phyloP scores from a whole-genome alignment of 2,329 filamentous ascomycete species.

The Alternaria tenuissima region DNA sequence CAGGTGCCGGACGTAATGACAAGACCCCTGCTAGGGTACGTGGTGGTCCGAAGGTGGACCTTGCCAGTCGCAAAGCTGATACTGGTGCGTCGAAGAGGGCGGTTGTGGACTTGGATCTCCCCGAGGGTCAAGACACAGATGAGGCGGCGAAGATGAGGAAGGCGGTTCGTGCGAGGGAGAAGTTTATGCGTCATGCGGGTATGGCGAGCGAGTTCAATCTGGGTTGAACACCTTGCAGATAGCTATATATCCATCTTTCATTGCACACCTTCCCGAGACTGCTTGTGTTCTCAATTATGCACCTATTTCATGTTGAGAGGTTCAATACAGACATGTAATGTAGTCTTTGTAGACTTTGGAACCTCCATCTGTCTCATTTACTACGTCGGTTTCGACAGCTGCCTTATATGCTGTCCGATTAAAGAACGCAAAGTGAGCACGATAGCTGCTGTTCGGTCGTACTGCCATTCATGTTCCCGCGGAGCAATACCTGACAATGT shows the following conservation, averaged over 20 bases:
- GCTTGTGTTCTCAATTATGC: not conserved
- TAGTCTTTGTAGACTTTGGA: no score
- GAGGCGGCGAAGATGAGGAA: conserved; percentile 70
- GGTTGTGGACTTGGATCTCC: conserved; percentile 39
- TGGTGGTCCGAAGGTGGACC: conserved; percentile 46
- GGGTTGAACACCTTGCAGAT: conserved; percentile 54
- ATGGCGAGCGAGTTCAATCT: conserved; percentile 74
- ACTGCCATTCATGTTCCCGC: not conserved
- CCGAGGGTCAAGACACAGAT: conserved; percentile 59
- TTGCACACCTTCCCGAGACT: no score
- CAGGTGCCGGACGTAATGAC: conserved; percentile 50
- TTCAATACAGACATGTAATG: no score
- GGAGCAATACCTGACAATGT: not conserved
- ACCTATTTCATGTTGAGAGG: no score
- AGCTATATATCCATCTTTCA: not conserved
- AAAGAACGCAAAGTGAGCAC: not conserved
- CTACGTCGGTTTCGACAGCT: no score
- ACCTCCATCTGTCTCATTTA: no score
- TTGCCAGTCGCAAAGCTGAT: conserved; percentile 49
- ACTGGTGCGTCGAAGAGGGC: conserved; percentile 24
- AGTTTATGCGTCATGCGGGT: conserved; percentile 60
- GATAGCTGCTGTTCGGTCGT: not conserved
- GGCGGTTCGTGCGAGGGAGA: conserved; percentile 58
- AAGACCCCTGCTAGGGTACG: conserved; percentile 53
- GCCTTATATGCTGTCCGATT: no score